Percentiles rank a stretch among this genome's conserved stretches.
Conservation (phyloP, 441 rosid species). For the Biscutella laevigata region DNA sequence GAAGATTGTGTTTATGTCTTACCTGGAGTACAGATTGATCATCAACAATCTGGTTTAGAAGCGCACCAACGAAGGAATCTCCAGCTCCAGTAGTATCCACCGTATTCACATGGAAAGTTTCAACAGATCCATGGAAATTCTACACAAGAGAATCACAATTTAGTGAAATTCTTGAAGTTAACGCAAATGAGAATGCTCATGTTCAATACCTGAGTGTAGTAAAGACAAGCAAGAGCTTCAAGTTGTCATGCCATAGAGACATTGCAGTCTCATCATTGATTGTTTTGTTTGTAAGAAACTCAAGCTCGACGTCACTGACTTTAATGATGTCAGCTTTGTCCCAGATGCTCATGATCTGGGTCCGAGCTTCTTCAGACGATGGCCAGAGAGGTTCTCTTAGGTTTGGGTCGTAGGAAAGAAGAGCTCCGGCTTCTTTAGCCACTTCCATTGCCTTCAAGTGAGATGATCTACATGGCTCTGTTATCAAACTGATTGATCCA, state of each 20-base stretch:
- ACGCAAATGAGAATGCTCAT: neutral
- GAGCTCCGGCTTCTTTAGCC: conserved; percentile 37
- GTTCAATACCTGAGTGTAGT: conserved; percentile 33
- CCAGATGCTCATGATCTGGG: conserved; percentile 44
- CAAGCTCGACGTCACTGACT: conserved; percentile 47
- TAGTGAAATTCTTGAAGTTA: no score
- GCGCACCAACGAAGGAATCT: conserved; percentile 81
- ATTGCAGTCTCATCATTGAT: conserved; percentile 34
- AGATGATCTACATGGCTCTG: conserved; percentile 41
- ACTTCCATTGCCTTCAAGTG: conserved; percentile 43
- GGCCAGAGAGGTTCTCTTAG: conserved; percentile 38
- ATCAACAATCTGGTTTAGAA: conserved; percentile 61
- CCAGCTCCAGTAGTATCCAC: conserved; percentile 97
- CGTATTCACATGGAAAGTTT: conserved; percentile 55
- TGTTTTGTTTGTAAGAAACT: conserved; percentile 36
- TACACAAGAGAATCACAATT: conserved; percentile 11
- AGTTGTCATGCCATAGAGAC: conserved; percentile 38
- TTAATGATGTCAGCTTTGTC: conserved; percentile 39
- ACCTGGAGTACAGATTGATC: conserved; percentile 55
- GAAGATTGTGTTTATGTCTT: no score
- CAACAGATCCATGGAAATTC: conserved; percentile 71
- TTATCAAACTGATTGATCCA: conserved; percentile 48
- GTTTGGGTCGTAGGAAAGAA: conserved; percentile 45
- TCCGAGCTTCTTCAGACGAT: conserved; percentile 37
- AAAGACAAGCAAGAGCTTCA: conserved; percentile 37